Evolutionary conservation across 768 basidiomycete species (phyloP).

Genomic region (Polyporus arcularius): DNA sequence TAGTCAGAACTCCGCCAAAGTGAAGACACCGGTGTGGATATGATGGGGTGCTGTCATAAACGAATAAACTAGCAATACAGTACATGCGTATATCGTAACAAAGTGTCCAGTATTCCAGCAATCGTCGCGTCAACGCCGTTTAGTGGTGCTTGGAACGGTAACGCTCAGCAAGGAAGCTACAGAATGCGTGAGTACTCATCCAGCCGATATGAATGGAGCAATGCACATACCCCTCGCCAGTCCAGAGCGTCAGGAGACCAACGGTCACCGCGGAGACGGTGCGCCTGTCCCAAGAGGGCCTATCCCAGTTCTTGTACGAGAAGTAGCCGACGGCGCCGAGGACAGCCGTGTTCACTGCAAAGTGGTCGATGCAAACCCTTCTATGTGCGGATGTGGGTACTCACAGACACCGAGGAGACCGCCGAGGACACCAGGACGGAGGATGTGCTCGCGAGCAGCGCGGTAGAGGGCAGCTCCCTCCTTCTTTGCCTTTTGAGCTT

Average conservation of each 20-base stretch:
- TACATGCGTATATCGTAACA: no score
- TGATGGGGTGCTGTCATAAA: no score
- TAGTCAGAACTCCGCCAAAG: no score
- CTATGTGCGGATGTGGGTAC: conserved; percentile 21
- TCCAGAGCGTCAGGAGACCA: conserved; percentile 61
- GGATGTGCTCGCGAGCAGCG: conserved; percentile 52
- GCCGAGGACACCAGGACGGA: conserved; percentile 67
- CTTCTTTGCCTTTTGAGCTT: conserved; percentile 55
- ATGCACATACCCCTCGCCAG: conserved; percentile 63
- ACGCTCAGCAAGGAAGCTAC: neutral
- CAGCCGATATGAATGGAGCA: no score
- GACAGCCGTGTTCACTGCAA: conserved; percentile 63
- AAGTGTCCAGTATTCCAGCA: no score
- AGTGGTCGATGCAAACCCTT: neutral
- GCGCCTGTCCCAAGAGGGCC: conserved; percentile 63
- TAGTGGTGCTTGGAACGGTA: neutral
- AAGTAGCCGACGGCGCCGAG: conserved; percentile 65
- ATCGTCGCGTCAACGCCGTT: no score
- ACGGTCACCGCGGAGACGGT: conserved; percentile 57
- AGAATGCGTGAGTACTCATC: neutral
- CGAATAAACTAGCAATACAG: no score
- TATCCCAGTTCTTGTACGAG: conserved; percentile 66
- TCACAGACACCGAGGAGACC: conserved; percentile 63
- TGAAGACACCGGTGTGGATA: no score
- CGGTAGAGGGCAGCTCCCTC: conserved; percentile 60